Base-by-base conservation (phyloP, 495 filamentous ascomycete genomes). In the Melanomma pulvis-pyrius region DNA sequence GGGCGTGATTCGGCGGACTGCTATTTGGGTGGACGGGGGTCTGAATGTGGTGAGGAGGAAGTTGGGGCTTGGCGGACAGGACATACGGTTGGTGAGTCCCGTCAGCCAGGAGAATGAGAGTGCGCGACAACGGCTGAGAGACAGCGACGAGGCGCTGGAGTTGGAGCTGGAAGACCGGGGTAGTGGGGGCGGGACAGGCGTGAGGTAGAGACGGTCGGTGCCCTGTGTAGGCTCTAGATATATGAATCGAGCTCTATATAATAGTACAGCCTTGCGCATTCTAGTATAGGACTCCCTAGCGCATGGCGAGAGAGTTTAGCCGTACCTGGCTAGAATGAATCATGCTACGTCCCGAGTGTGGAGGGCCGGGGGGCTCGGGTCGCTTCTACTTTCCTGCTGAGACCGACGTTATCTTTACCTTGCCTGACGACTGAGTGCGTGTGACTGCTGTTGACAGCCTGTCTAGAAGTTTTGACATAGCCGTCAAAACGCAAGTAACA, bases 1-100 rank as follows among this genome's bases (percentile, higher is more conserved):
- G 76, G 59, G 54, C 13, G 48, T 73, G 15, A 74, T 77, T 15
- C 67, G 61, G 30, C 11, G 39, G 48, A 51, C 65, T n/a, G 73
- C 66, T 11, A 64, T 34, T 13, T 74, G 74, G 75, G 61, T 76
- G 24, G 65, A 63, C 53, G 65, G 46, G 5, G 39, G 28, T 30
- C 30, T 71, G 29, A 59, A 62, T 44, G 44, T 36, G 17, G 17
- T 68, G 60, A 61, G 65, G 30, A 54, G 49, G 44, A 65, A 28
- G 54, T 15, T 71, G 53, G 59, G 68, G 13, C 48, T 68, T 6
- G 65, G 59, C 17, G 50, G 60, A 5, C 54, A 53, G 22, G 61
- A 60, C 22, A 65, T 71, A 34, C 17, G 60, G 58, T 49, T 71
- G 28, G n/a, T 49, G 2, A 71, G 69, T 48, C 69, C 69, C 28